Evolutionary conservation across 176 grass and related monocot species (phyloP).

Genomic region (Otatea glauca): DNA sequence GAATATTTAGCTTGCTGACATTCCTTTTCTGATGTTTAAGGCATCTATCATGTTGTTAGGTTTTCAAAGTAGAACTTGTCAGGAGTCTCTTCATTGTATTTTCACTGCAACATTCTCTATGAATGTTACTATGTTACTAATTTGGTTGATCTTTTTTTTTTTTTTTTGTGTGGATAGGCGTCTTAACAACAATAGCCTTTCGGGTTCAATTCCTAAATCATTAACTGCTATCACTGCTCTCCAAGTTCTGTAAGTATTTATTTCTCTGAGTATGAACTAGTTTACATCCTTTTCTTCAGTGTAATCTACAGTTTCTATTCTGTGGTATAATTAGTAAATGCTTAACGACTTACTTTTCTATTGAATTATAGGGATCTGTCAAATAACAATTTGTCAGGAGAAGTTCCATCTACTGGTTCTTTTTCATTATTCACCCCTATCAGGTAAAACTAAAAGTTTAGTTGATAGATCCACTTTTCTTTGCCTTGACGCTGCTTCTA

Average conservation of each 20-base stretch:
- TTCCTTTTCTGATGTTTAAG: constrained; percentile 10
- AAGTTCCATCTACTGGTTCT: constrained; percentile 86
- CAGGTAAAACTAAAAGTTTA: constrained; percentile 53
- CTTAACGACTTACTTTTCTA: constrained; percentile 30
- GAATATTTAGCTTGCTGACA: neutral
- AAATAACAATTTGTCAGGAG: constrained; percentile 85
- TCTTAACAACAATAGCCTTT: constrained; percentile 94
- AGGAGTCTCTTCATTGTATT: neutral
- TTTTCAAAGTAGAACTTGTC: constrained; percentile 27
- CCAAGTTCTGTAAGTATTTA: constrained; percentile 84
- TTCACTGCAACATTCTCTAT: constrained; percentile 16
- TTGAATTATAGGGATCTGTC: constrained; percentile 73
- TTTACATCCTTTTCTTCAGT: constrained; percentile 16
- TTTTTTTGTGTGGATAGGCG: constrained; percentile 55
- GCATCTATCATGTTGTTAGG: constrained; percentile 7
- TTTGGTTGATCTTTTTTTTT: constrained; percentile 27
- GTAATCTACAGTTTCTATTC: constrained; percentile 11
- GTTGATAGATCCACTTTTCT: constrained; percentile 19
- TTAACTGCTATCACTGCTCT: constrained; percentile 79
- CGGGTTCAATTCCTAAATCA: constrained; percentile 73
- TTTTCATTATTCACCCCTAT: constrained; percentile 97
- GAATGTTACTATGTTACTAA: constrained; percentile 47
- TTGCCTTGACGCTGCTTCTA: constrained; percentile 27
- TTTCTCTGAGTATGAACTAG: constrained; percentile 3
- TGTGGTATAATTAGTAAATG: constrained; percentile 34